Percentiles rank a stretch among this genome's conserved stretches.
phyloP scores from a whole-genome alignment of 2,329 filamentous ascomycete species.

The Verticillium zaregamsianum region DNA sequence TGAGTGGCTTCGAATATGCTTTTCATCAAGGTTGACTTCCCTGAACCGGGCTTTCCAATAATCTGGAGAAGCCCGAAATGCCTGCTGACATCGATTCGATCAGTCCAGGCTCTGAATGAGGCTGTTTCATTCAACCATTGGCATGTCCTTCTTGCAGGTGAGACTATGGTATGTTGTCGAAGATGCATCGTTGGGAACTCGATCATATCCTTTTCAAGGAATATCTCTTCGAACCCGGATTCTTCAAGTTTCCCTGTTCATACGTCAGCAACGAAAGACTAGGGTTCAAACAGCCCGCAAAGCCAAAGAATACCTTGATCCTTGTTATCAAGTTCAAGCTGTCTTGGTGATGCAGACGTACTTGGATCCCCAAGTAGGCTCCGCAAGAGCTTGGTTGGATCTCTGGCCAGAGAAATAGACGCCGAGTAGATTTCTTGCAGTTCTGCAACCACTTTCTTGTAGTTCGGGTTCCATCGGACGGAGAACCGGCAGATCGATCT shows the following conservation, averaged over 20 bases:
- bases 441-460: constrained; percentile 8
- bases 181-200: not conserved
- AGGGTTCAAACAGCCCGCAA: too few species aligned
- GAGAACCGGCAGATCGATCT: constrained; percentile 14
- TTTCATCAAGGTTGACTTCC: constrained; percentile 13
- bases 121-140: not conserved
- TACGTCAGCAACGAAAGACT: too few species aligned
- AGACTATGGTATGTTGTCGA: not conserved
- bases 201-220: not conserved
- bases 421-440: not conserved
- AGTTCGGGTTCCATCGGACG: constrained; percentile 7
- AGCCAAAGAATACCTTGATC: too few species aligned
- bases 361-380: too few species aligned
- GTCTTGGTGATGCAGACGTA: too few species aligned
- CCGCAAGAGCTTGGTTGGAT: too few species aligned
- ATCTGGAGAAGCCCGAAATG: not conserved
- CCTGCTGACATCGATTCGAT: not conserved
- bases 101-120: not conserved
- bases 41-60: not conserved
- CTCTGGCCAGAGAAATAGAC: too few species aligned
- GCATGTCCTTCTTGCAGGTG: not conserved
- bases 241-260: too few species aligned
- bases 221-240: too few species aligned
- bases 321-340: too few species aligned
- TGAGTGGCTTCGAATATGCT: not conserved